These are phyloP conservation scores for Hawksworthiomyces lignivorus DNA, from an alignment of 2,329 filamentous ascomycete species.

Conservation along the genomic window DNA sequence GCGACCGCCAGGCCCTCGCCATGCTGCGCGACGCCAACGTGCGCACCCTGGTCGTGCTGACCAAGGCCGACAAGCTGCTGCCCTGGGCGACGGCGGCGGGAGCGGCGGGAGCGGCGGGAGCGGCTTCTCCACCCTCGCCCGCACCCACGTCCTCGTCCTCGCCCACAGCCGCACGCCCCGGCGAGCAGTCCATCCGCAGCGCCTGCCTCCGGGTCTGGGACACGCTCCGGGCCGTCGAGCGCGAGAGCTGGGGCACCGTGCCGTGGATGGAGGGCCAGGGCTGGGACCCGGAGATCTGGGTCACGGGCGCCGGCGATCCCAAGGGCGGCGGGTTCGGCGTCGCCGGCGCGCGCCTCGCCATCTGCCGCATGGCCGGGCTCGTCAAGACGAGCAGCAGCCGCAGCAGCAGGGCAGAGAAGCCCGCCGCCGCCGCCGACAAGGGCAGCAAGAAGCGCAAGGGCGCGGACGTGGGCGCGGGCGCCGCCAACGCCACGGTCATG, in stretches of 20 bases:
- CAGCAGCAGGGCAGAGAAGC: not conserved
- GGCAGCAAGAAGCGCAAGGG: not conserved
- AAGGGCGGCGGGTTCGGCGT: constrained; percentile 23
- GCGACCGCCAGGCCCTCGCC: constrained; percentile 39
- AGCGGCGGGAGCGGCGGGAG: not conserved
- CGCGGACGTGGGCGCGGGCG: not conserved
- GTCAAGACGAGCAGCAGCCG: constrained; percentile 13
- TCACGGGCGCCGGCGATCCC: constrained; percentile 27
- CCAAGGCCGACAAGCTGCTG: constrained; percentile 47
- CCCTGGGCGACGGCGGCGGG: not conserved
- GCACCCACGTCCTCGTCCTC: no score
- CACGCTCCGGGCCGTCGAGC: constrained; percentile 15
- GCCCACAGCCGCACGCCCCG: not conserved
- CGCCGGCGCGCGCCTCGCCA: constrained; percentile 24
- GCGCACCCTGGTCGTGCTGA: constrained; percentile 43
- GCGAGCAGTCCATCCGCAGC: constrained; percentile 13
- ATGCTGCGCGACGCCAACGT: constrained; percentile 38
- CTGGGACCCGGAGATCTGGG: constrained; percentile 25
- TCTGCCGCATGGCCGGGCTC: constrained; percentile 26
- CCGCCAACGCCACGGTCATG: not conserved
- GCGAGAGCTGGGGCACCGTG: constrained; percentile 15
- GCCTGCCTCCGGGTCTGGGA: constrained; percentile 24
- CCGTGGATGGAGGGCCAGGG: constrained; percentile 20
- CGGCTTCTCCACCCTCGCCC: no score
- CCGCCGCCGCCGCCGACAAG: not conserved